Conservation (phyloP, 805 yeast genomes). For the Metschnikowia hibisci region DNA sequence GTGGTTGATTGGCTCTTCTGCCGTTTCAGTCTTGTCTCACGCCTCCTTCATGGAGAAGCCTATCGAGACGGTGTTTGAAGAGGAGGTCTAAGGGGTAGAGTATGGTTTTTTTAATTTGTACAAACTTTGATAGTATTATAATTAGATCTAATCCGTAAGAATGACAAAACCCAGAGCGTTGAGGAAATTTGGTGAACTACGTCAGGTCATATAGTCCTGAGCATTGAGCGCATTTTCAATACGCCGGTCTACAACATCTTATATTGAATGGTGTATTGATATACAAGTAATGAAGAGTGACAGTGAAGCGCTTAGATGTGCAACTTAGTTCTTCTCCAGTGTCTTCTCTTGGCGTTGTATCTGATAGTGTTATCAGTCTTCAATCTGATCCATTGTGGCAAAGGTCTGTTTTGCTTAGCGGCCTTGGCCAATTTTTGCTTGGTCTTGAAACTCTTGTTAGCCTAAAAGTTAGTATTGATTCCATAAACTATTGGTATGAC, state of each 20-base stretch:
- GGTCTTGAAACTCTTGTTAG: slow-evolving; percentile 93
- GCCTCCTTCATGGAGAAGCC: slow-evolving; percentile 94
- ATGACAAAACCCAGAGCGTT: too few species aligned
- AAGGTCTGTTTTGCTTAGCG: slow-evolving; percentile 97
- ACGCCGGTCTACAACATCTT: not conserved
- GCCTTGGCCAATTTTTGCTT: slow-evolving; percentile 99
- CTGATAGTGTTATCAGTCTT: slow-evolving; percentile 97
- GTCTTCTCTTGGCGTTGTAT: slow-evolving; percentile 99
- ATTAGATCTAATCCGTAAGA: too few species aligned
- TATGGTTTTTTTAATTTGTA: slow-evolving; percentile 1
- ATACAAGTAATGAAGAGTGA: slow-evolving; percentile 13
- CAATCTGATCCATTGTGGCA: slow-evolving; percentile 99
- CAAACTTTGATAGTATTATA: not conserved
- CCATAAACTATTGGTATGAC: not conserved
- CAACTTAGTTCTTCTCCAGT: slow-evolving; percentile 99
- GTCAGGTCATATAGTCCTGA: too few species aligned
- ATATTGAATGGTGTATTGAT: slow-evolving; percentile 15
- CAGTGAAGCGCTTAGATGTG: slow-evolving; percentile 59
- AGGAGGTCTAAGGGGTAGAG: slow-evolving; percentile 44
- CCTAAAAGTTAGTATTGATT: slow-evolving; percentile 45
- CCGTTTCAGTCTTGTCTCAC: slow-evolving; percentile 73
- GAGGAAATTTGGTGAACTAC: too few species aligned
- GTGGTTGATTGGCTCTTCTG: slow-evolving; percentile 89
- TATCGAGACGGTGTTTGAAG: slow-evolving; percentile 89
- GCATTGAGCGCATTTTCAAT: too few species aligned